A percentile compares a stretch with the other conserved stretches of the same genome.
Evolutionary conservation across 1,139 yeast species (phyloP).

Genomic region (Nadsonia commutata): DNA sequence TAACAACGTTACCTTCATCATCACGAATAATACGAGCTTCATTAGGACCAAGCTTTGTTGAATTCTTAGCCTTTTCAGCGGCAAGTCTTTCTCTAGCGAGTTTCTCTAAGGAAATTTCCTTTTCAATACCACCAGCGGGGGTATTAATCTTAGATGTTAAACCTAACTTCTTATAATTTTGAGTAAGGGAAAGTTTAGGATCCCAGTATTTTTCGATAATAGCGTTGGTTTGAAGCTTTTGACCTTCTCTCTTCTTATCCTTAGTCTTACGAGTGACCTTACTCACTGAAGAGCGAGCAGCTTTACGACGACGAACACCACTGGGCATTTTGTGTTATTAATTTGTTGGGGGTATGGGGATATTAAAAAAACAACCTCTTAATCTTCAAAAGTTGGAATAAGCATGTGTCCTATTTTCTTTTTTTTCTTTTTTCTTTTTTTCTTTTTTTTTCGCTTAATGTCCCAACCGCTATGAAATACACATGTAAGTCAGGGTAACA

Average conservation of each 20-base stretch:
- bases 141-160: constrained; percentile 49
- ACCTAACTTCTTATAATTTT: constrained; percentile 63
- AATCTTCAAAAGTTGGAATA: too few species aligned
- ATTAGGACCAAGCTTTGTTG: constrained; percentile 43
- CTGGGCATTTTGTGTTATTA: constrained; percentile 23
- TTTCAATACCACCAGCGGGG: constrained; percentile 32
- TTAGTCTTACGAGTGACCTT: constrained; percentile 56
- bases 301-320: constrained; percentile 71
- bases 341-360: too few species aligned
- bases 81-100: constrained; percentile 21
- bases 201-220: constrained; percentile 89
- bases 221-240: constrained; percentile 36
- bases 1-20: constrained; percentile 52
- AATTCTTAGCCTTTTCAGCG: constrained; percentile 28
- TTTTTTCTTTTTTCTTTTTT: too few species aligned
- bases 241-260: constrained; percentile 43
- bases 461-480: too few species aligned
- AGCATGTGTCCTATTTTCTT: too few species aligned
- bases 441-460: too few species aligned
- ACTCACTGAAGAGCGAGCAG: constrained; percentile 53
- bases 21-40: constrained; percentile 74
- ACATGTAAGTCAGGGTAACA: too few species aligned
- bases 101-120: constrained; percentile 22
- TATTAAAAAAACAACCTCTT: too few species aligned
- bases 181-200: constrained; percentile 59